Base-by-base conservation (phyloP, 129 eudicot species). In the Silybum marianum region DNA sequence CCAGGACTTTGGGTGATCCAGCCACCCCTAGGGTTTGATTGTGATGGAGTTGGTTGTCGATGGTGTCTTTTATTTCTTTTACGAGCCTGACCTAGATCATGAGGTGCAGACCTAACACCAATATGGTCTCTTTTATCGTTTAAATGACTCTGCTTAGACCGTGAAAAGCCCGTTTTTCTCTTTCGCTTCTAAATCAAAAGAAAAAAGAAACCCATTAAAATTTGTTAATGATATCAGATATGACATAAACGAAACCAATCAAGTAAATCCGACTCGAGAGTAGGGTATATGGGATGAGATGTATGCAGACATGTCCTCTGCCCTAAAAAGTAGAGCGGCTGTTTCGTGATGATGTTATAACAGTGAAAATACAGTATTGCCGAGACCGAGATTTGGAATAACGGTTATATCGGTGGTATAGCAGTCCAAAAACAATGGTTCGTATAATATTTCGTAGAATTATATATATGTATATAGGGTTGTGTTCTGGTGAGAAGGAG, bases 1-100 rank as follows among this genome's bases (percentile, higher is more conserved):
- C 16, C 82, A 4, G 36, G 88, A 73, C 89, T 71, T 78, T 91
- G 89, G 44, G 84, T 81, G 62, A 42, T 84, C 97, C 94, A 93
- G 48, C 94, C 90, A 26, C 92, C 90, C 73, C 83, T 79, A 54
- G 48, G 73, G 72, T 85, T 88, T 24, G 82, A 30, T 82, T 86
- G 90, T 69, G 76, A 66, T 28, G 89, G 28, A 58, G 51, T 32
- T 2, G 71, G 60, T 70, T 32, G 88, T 38, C 77, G 75, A 68
- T 67, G 67, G 22, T 84, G 88, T 40, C 51, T 19, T 71, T 75
- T 89, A 71, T 84, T 87, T 83, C 76, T 86, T 77, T 83, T 90
- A 19, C 26, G 80, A 24, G 84, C 73, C 80, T 84, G 86, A 3
- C 80, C 90, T 77, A 71, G 48, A 72, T 85, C 92, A 32, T 74